phyloP scores from a whole-genome alignment of 768 basidiomycete genomes.

The Tricholoma sp. region DNA sequence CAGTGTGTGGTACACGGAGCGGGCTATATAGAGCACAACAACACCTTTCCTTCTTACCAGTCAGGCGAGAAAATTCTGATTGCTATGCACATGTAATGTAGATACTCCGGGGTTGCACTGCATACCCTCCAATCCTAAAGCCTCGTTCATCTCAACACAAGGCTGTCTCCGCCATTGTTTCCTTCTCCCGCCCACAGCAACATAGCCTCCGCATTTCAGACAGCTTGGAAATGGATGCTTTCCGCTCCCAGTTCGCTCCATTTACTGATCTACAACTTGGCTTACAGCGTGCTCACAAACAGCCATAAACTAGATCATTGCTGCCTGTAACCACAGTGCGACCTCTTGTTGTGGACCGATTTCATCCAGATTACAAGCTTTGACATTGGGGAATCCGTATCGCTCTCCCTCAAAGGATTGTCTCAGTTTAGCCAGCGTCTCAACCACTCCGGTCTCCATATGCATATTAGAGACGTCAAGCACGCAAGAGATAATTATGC shows the following conservation, averaged over 20 bases:
- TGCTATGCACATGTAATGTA: neutral
- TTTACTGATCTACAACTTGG: neutral
- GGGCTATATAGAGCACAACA: neutral
- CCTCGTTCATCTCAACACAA: neutral
- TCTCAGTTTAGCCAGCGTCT: conserved; percentile 6
- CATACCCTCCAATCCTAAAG: neutral
- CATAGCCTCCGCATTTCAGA: neutral
- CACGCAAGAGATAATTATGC: conserved; percentile 49
- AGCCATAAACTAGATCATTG: conserved; percentile 1
- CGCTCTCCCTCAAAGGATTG: conserved; percentile 23
- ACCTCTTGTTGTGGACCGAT: conserved; percentile 11
- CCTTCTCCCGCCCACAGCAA: neutral
- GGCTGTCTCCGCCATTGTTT: neutral
- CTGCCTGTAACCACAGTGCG: conserved; percentile 15
- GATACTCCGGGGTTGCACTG: neutral
- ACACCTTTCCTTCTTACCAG: neutral
- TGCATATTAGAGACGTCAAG: conserved; percentile 22
- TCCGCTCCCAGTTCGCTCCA: too few relatives aligned
- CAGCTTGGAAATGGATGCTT: neutral
- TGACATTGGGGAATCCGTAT: conserved; percentile 28
- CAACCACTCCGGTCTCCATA: conserved; percentile 4
- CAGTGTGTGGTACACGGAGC: too few relatives aligned
- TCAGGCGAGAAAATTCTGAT: neutral
- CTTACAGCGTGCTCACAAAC: neutral
- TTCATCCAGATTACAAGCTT: neutral